A percentile compares a stretch with the other conserved stretches of the same genome.
These are phyloP conservation scores for Colletotrichum eleusines DNA, from an alignment of 2,329 filamentous ascomycete species.

Conservation along the genomic window DNA sequence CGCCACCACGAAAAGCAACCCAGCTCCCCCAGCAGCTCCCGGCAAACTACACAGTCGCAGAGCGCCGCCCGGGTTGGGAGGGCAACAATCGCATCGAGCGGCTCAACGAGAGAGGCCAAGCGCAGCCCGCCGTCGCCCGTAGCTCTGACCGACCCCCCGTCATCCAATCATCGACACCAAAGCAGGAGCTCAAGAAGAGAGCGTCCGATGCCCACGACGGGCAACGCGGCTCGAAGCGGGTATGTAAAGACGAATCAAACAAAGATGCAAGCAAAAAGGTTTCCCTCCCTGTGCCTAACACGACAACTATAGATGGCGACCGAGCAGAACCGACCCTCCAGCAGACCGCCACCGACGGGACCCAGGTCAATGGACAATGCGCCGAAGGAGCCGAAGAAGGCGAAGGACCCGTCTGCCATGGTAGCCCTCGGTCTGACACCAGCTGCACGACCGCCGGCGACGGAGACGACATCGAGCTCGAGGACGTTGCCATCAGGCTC, in stretches of 20 bases:
- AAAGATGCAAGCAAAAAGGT: background rate
- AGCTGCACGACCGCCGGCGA: slow-evolving; percentile 56
- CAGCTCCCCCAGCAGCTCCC: slow-evolving; percentile 19
- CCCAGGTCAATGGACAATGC: slow-evolving; percentile 33
- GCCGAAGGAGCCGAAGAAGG: slow-evolving; percentile 44
- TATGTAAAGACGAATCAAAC: slow-evolving; percentile 48
- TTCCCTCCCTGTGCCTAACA: slow-evolving; percentile 19
- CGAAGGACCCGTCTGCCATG: slow-evolving; percentile 64
- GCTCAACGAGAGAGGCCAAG: slow-evolving; percentile 49
- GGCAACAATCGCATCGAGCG: slow-evolving; percentile 43
- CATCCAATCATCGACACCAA: slow-evolving; percentile 53
- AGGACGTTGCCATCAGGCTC: slow-evolving; percentile 33
- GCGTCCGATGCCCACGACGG: slow-evolving; percentile 54
- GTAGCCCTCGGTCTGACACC: slow-evolving; percentile 62
- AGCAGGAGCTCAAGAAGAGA: slow-evolving; percentile 55
- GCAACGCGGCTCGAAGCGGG: slow-evolving; percentile 55
- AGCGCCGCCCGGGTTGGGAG: slow-evolving; percentile 28
- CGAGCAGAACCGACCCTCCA: slow-evolving; percentile 35
- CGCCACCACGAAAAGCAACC: slow-evolving; percentile 1
- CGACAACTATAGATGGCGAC: slow-evolving; percentile 34
- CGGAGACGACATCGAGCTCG: slow-evolving; percentile 33
- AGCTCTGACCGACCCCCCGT: slow-evolving; percentile 48
- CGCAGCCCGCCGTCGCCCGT: slow-evolving; percentile 33
- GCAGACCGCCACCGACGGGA: slow-evolving; percentile 40
- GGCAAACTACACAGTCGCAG: slow-evolving; percentile 3